Percentiles rank a stretch among this genome's conserved stretches.
Conservation (phyloP, 2,329 filamentous ascomycete genomes). For the Hymenoscyphus linearis region DNA sequence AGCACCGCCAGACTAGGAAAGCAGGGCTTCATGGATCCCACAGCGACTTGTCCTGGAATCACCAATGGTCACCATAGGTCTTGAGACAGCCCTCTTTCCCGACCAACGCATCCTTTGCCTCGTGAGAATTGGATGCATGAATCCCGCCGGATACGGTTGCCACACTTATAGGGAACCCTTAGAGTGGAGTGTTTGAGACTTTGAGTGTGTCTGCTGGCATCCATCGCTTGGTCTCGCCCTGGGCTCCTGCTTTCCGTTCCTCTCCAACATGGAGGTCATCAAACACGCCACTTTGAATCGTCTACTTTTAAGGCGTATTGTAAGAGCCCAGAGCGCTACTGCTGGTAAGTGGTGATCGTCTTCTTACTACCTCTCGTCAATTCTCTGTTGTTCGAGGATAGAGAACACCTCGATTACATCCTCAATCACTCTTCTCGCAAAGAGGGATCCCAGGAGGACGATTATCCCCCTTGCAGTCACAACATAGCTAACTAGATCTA, state of each 20-base stretch:
- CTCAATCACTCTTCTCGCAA: background rate
- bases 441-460: background rate
- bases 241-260: background rate
- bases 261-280: background rate
- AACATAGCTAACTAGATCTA: background rate
- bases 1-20: background rate
- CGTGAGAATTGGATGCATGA: conserved; percentile 7
- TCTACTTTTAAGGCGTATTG: background rate
- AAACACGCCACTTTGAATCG: background rate
- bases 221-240: background rate
- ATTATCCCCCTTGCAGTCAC: background rate
- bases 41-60: conserved; percentile 1
- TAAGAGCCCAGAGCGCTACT: background rate
- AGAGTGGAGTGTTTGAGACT: too few relatives aligned
- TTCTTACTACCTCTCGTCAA: background rate
- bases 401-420: background rate
- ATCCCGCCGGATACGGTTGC: conserved; percentile 1
- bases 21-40: background rate
- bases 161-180: background rate
- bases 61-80: conserved; percentile 2
- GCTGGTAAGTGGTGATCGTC: background rate
- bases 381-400: background rate
- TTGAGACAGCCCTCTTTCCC: background rate
- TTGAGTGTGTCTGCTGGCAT: background rate
- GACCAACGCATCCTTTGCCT: background rate